These are phyloP conservation scores for Spathaspora gorwiae DNA, from an alignment of 805 yeast species.

Conservation along the genomic window DNA sequence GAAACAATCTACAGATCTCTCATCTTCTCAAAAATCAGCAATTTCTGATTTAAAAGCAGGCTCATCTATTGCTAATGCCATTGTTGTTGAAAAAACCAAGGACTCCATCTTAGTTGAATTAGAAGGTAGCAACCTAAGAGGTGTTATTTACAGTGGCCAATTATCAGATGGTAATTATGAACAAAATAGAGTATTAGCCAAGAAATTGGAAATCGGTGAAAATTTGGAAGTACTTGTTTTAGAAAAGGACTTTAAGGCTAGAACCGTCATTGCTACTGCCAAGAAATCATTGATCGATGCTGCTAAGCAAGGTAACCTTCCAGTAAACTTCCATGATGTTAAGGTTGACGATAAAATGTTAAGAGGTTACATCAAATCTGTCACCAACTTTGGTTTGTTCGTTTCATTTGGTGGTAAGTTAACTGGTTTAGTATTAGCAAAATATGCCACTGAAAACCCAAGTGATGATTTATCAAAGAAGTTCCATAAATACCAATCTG, in stretches of 20 bases:
- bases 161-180: conserved; percentile 72
- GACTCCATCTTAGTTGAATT: conserved; percentile 68
- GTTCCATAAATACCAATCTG: conserved; percentile 66
- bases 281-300: conserved; percentile 66
- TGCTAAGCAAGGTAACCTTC: conserved; percentile 51
- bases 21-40: conserved; percentile 43
- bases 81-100: conserved; percentile 69
- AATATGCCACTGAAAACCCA: conserved; percentile 55
- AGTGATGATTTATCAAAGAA: conserved; percentile 47
- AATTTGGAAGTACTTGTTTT: conserved; percentile 58
- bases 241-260: conserved; percentile 58
- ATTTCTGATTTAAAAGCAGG: conserved; percentile 54
- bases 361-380: conserved; percentile 73
- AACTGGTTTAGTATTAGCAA: conserved; percentile 78
- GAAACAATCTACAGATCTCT: conserved; percentile 53
- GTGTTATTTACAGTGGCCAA: conserved; percentile 71
- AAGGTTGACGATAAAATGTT: conserved; percentile 37
- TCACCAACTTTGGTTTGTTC: conserved; percentile 78
- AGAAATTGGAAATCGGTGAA: conserved; percentile 61
- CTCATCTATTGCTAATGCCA: conserved; percentile 53
- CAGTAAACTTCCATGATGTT: conserved; percentile 57
- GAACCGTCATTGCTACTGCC: conserved; percentile 57
- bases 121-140: conserved; percentile 49
- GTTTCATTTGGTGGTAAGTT: conserved; percentile 75
- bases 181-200: conserved; percentile 62